Evolutionary conservation across 192 early-diverging fungal species (phyloP).

Genomic region (Phlyctochytrium bullatum): DNA sequence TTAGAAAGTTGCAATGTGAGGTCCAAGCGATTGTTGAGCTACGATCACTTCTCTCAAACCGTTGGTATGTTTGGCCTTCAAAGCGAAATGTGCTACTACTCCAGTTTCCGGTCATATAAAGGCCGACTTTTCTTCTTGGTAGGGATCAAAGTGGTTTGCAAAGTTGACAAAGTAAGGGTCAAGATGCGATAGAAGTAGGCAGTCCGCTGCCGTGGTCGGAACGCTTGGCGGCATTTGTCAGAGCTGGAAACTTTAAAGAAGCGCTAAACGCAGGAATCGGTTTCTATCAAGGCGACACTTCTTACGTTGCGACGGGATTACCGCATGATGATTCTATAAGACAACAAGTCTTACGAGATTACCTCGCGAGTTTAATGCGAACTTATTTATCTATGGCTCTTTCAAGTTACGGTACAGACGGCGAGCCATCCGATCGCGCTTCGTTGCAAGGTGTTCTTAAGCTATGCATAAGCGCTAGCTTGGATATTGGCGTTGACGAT

Average conservation of each 20-base stretch:
- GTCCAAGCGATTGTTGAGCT: conserved; percentile 7
- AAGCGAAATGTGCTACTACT: conserved; percentile 31
- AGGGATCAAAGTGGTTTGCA: neutral
- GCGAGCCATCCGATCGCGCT: conserved; percentile 14
- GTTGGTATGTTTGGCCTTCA: conserved; percentile 13
- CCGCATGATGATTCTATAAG: conserved; percentile 28
- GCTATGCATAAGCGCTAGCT: conserved; percentile 34
- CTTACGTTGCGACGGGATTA: conserved; percentile 34
- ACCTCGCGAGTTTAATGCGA: conserved; percentile 34
- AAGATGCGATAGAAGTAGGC: conserved; percentile 28
- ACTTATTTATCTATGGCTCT: conserved; percentile 41
- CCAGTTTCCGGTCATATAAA: conserved; percentile 32
- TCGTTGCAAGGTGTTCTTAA: conserved; percentile 25
- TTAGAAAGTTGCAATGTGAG: conserved; percentile 24
- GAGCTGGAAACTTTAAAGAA: conserved; percentile 37
- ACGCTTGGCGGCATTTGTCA: conserved; percentile 40
- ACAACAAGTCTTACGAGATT: conserved; percentile 24
- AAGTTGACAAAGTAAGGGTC: conserved; percentile 15
- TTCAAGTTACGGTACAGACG: conserved; percentile 23
- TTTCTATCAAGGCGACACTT: conserved; percentile 31
- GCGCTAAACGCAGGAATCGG: conserved; percentile 43
- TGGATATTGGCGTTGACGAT: conserved; percentile 35
- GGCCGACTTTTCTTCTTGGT: conserved; percentile 45
- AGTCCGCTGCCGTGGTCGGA: conserved; percentile 43
- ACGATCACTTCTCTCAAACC: conserved; percentile 22